Conservation (phyloP, 176 grass and related monocot species). For the Rhynchospora tenuis region DNA sequence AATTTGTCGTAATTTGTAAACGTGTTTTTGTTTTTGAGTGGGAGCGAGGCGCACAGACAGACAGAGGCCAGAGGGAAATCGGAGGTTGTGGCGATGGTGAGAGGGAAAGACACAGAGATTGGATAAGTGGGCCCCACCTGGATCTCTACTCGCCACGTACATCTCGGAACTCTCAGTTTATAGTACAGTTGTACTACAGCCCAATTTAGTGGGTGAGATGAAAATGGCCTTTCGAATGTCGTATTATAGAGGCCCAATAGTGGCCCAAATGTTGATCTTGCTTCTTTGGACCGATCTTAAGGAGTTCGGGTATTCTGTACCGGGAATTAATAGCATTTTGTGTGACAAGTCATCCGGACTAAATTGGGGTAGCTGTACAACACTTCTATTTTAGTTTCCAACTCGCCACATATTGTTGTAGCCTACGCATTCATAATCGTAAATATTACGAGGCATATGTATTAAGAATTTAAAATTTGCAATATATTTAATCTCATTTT, state of each 20-base stretch:
- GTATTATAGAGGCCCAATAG: not conserved
- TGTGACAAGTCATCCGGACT: not conserved
- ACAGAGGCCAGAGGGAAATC: not conserved
- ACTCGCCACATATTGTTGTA: too few species aligned
- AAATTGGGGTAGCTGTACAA: too few species aligned
- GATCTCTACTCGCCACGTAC: not conserved
- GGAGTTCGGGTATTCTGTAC: not conserved
- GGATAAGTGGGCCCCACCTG: constrained; percentile 13
- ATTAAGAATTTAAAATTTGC: too few species aligned
- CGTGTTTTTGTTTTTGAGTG: not conserved
- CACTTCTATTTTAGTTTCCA: too few species aligned
- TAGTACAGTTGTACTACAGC: not conserved
- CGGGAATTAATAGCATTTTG: not conserved
- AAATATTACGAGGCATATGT: too few species aligned
- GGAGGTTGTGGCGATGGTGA: constrained; percentile 19
- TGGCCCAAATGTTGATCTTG: not conserved
- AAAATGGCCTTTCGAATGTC: not conserved
- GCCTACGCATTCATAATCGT: too few species aligned
- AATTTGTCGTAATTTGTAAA: not conserved
- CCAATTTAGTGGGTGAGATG: not conserved
- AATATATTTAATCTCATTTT: too few species aligned
- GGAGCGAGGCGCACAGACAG: too few species aligned
- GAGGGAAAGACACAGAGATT: not conserved
- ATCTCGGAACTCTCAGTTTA: not conserved
- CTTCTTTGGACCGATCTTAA: not conserved